Conservation (phyloP, 495 filamentous ascomycete species). For the Tuber microsphaerosporum region DNA sequence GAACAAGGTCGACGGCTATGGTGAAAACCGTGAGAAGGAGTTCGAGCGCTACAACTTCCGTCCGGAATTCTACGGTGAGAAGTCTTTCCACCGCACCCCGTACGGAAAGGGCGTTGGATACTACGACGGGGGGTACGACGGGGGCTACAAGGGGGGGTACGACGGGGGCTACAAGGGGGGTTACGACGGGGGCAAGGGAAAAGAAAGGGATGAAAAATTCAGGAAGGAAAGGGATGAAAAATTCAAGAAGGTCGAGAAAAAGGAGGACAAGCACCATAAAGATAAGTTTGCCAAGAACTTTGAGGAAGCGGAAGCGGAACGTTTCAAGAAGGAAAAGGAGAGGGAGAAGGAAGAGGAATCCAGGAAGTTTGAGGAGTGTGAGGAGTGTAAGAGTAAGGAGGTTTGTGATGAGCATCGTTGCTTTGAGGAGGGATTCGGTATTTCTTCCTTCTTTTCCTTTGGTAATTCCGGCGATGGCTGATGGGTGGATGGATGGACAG, state of each 20-base stretch:
- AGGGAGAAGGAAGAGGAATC: not conserved
- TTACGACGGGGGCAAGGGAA: too few relatives aligned
- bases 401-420: not conserved
- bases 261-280: not conserved
- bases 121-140: not conserved
- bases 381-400: not conserved
- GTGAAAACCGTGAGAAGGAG: not conserved
- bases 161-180: too few relatives aligned
- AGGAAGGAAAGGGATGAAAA: not conserved
- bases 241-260: not conserved
- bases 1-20: not conserved
- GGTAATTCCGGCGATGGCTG: not conserved
- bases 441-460: not conserved
- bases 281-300: not conserved
- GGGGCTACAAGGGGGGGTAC: too few relatives aligned
- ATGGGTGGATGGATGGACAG: not conserved
- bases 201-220: not conserved
- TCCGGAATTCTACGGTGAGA: not conserved
- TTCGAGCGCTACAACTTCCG: not conserved
- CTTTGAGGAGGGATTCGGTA: slow-evolving; percentile 1
- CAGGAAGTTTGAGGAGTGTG: not conserved
- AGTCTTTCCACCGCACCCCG: slow-evolving; percentile 5
- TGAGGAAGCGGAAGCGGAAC: not conserved
- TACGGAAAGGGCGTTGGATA: not conserved
- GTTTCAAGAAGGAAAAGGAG: not conserved